A percentile compares a stretch with the other conserved stretches of the same genome.
phyloP scores from a whole-genome alignment of 1,284 basidiomycete genomes.

The Inonotus hispidus region DNA sequence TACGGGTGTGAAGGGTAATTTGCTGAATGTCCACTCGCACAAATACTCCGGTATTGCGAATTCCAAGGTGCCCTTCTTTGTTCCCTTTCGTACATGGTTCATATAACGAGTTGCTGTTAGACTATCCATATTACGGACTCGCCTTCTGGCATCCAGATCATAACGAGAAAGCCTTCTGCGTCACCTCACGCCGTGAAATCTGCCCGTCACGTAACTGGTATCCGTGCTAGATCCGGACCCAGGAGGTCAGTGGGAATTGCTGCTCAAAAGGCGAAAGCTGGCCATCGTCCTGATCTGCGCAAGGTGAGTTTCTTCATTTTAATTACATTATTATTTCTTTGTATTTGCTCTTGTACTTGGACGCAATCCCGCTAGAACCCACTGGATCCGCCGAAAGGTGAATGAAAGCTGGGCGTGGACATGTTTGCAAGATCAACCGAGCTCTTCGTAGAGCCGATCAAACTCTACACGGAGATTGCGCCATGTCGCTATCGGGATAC shows the following conservation, averaged over 20 bases:
- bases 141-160: constrained; percentile 58
- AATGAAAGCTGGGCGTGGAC: constrained; percentile 59
- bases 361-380: constrained; percentile 20
- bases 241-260: constrained; percentile 74
- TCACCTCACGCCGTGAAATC: constrained; percentile 48
- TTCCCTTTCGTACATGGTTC: not conserved
- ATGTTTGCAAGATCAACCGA: constrained; percentile 22
- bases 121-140: constrained; percentile 63
- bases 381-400: constrained; percentile 46
- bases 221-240: constrained; percentile 69
- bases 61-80: constrained; percentile 51
- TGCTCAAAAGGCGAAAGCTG: constrained; percentile 60
- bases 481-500: constrained; percentile 61
- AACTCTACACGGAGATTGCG: constrained; percentile 31
- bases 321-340: constrained; percentile 12
- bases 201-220: constrained; percentile 43
- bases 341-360: constrained; percentile 18
- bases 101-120: constrained; percentile 32
- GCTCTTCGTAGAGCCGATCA: constrained; percentile 18
- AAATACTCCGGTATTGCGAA: constrained; percentile 89
- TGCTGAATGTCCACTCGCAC: constrained; percentile 80
- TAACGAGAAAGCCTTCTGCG: constrained; percentile 65
- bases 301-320: constrained; percentile 48
- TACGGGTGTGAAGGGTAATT: constrained; percentile 61
- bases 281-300: constrained; percentile 82